Base-by-base conservation (phyloP, 140 eudicot species). In the Ambrosia hybrid region DNA sequence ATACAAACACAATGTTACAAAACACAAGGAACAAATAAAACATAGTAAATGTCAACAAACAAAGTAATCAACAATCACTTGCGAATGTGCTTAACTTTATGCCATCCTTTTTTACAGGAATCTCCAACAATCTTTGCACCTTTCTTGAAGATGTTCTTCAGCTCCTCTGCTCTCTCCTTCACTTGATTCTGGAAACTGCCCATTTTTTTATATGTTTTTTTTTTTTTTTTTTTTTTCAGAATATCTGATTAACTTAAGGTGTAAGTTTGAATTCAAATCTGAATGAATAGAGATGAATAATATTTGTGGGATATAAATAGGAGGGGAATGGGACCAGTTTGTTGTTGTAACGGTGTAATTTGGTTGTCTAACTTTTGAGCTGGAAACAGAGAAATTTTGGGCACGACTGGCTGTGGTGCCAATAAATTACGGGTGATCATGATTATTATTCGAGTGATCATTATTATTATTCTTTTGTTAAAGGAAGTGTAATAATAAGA, bases 101-200 rank as follows among this genome's bases (percentile, higher is more conserved):
- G 56, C 97, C 97, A 89, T 11, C 97, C 96, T 57, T 91, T 89
- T 78, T 91, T 91, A 81, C 97, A 86, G 12, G 87, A 81, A 51
- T 77, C 78, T 0, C 86, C 88, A 17, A 91, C 92, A 57, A 84
- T 67, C 80, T 82, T 91, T 12, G 86, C 87, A 17, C 97, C 91
- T 73, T 82, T 89, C 68, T 77, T 81, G 78, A 88, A 79, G 45
- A 86, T 48, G 64, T 34, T 60, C 82, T 82, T 91, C 48, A 88
- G 74, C 84, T 83, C 96, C 43, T 76, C 74, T 1, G 96, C 89
- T 67, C 96, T 85, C 12, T 76, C 82, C 75, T 91, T 91, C 75
- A 91, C 94, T 80, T 89, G 91, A 62, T 81, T 49, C 85, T 91
- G 95, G 30, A 91, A 91, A 5, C 88, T 60, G 13, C 82, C 97